These are phyloP conservation scores for Osmanthus fragrans DNA, from an alignment of 257 asterid species.

Conservation along the genomic window DNA sequence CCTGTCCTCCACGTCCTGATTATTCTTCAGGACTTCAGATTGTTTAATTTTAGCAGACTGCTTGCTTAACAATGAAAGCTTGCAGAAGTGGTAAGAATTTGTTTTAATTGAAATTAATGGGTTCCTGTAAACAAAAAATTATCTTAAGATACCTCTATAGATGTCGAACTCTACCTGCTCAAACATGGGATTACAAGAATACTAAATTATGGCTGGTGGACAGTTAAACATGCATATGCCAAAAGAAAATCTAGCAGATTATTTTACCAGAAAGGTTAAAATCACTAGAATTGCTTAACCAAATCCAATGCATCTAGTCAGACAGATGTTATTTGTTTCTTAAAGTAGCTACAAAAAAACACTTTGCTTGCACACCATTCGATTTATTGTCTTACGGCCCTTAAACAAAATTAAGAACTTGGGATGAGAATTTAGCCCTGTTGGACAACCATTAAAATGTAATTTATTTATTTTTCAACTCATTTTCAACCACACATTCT, in stretches of 20 bases:
- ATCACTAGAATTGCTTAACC: neutral
- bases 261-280: neutral
- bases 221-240: neutral
- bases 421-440: neutral
- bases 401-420: neutral
- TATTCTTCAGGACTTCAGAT: slow-evolving; percentile 25
- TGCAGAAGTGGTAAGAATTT: slow-evolving; percentile 86
- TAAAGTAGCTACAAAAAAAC: neutral
- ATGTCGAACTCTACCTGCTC: neutral
- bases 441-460: too few species aligned
- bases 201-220: neutral
- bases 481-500: too few species aligned
- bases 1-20: slow-evolving; percentile 25
- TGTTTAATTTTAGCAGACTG: slow-evolving; percentile 23
- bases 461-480: too few species aligned
- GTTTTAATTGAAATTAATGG: slow-evolving; percentile 70
- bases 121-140: slow-evolving; percentile 34
- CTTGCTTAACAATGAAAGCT: slow-evolving; percentile 59
- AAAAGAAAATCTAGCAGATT: neutral
- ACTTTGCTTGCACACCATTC: neutral
- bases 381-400: neutral
- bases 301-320: neutral
- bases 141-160: neutral
- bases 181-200: neutral
- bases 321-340: neutral